Conservation (phyloP, 1,139 yeast genomes). For the Candida sanyaensis region DNA sequence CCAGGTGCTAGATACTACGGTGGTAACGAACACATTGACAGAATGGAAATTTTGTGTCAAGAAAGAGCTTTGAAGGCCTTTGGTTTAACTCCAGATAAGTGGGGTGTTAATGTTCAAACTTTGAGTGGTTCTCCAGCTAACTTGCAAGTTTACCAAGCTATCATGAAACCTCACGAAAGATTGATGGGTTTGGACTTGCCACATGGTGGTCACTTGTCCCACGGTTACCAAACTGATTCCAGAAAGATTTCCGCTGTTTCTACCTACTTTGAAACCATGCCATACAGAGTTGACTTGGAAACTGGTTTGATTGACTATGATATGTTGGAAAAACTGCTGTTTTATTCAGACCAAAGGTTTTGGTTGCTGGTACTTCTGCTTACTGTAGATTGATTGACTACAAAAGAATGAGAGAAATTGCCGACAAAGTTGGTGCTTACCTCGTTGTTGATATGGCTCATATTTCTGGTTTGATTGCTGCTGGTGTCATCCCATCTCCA, state of each 20-base stretch:
- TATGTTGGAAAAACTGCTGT: slow-evolving; percentile 78
- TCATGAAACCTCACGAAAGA: slow-evolving; percentile 88
- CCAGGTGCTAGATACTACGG: slow-evolving; percentile 98
- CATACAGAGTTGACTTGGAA: slow-evolving; percentile 80
- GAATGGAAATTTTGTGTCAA: slow-evolving; percentile 88
- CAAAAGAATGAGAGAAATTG: slow-evolving; percentile 83
- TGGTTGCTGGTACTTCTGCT: slow-evolving; percentile 97
- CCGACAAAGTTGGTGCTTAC: slow-evolving; percentile 92
- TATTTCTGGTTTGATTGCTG: slow-evolving; percentile 91
- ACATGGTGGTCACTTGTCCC: slow-evolving; percentile 96
- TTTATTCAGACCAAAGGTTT: slow-evolving; percentile 89
- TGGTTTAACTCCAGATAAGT: slow-evolving; percentile 67
- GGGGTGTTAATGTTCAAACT: slow-evolving; percentile 98
- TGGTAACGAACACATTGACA: slow-evolving; percentile 92
- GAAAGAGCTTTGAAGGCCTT: slow-evolving; percentile 89
- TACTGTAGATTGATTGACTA: slow-evolving; percentile 91
- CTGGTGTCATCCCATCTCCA: slow-evolving; percentile 90
- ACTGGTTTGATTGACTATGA: slow-evolving; percentile 95
- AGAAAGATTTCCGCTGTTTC: slow-evolving; percentile 89
- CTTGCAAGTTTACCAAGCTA: slow-evolving; percentile 89
- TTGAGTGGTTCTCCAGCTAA: slow-evolving; percentile 97
- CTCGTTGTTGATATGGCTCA: slow-evolving; percentile 95
- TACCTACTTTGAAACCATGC: slow-evolving; percentile 96
- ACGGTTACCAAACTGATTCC: slow-evolving; percentile 90
- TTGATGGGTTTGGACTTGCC: slow-evolving; percentile 96